Evolutionary conservation across 768 basidiomycete species (phyloP), one percentile per base, ranked within the genome.

Genomic region (Gymnopilus dilepis): DNA sequence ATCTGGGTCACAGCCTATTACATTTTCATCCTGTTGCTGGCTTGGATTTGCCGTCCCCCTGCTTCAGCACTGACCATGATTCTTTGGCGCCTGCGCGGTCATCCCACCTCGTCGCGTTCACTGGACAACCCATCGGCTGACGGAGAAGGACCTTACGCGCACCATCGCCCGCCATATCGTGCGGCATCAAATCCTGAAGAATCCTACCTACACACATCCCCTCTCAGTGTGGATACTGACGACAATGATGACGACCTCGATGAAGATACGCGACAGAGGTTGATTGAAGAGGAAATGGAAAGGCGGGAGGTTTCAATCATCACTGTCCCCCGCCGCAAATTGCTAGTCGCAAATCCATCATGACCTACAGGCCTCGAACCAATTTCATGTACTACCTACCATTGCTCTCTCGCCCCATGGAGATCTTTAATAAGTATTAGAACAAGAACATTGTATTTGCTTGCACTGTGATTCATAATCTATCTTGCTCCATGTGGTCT

Each of bases 301-400:
- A 80, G 91, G 65, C 84, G 92, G 51, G 91, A 94, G 65, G 91
- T 94, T 30, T 90, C 89, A n/a, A 91, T 94, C 68, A 84, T 94
- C 62, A 88, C 86, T 5, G 81, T 86, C 42, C 92, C 92, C 19
- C 88, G 85, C 70, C 89, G 91, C 65, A 86, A 84, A 69, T 75
- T 94, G 58, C 86, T 86, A 81, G 83, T 94, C 50, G 82, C 85
- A 55, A 94, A 94, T 73, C 90, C 89, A 13, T 82, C 81, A 65
- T 80, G 73, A 77, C 12, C 22, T 24, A 26, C n/a, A 43, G 52
- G 11, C 37, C 33, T 30, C 28, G 21, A 33, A 58, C 31, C 33
- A 50, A 58, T n/a, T 30, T 54, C n/a, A 41, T 53, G 38, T 60
- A 53, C 34, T 51, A 21, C 28, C 17, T 42, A 17, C 47, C 26